Conservation (phyloP, 1,139 yeast genomes). For the Magnusiomyces sp. region DNA sequence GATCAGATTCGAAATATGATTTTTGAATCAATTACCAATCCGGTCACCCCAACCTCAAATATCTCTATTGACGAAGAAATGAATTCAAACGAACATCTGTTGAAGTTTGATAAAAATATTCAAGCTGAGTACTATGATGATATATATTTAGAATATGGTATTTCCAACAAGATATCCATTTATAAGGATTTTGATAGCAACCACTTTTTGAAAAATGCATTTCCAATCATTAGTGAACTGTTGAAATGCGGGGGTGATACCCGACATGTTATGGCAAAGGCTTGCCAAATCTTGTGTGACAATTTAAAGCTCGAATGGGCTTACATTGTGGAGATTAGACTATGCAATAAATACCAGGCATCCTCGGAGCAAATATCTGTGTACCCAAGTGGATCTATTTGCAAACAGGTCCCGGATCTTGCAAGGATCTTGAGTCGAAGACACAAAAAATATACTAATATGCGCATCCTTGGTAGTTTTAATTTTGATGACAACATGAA, state of each 20-base stretch:
- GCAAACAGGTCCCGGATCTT: slow-evolving; percentile 29
- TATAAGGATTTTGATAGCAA: slow-evolving; percentile 18
- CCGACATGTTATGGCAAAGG: slow-evolving; percentile 24
- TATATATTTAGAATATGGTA: not conserved
- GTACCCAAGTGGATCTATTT: slow-evolving; percentile 36
- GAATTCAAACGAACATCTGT: not conserved
- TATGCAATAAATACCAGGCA: slow-evolving; percentile 19
- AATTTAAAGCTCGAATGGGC: slow-evolving; percentile 42
- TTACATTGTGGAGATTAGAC: slow-evolving; percentile 49
- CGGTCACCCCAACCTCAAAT: not conserved
- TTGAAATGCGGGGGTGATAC: slow-evolving; percentile 34
- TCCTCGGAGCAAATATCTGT: not conserved
- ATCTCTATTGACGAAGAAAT: not conserved
- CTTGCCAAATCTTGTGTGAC: slow-evolving; percentile 36
- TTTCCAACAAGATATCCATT: slow-evolving; percentile 8
- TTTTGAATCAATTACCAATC: not conserved
- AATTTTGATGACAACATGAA: slow-evolving; percentile 33
- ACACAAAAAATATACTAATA: slow-evolving; percentile 35
- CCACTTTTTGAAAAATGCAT: slow-evolving; percentile 23
- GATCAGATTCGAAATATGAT: slow-evolving; percentile 31
- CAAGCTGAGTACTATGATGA: not conserved
- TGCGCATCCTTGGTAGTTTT: slow-evolving; percentile 43
- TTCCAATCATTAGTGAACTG: slow-evolving; percentile 37
- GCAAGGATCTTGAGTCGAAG: slow-evolving; percentile 17
- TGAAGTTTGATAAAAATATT: not conserved